Evolutionary conservation across 257 asterid genomes (phyloP), one percentile per base, ranked within the genome.

Genomic region (Solanum neorickii): DNA sequence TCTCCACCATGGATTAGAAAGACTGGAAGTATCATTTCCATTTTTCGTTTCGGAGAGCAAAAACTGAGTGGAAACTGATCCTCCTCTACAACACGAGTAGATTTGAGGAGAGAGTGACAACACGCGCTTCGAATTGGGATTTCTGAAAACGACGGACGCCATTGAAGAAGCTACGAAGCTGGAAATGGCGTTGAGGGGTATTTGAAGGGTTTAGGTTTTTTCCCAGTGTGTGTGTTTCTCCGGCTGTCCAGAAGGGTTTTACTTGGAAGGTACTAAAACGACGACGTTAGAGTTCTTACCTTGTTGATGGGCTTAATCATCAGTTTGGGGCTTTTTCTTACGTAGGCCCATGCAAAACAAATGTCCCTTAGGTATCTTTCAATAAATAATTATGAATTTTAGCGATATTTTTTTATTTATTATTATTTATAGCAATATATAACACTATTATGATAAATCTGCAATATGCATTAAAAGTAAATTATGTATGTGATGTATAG

Each of bases 1-100:
- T 95, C 99, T 97, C 98, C 96, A 94, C 94, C 94, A 93, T 1
- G 96, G 97, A 82, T 90, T 92, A 86, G 90, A 78, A 27, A 39
- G 14, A 83, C 91, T 70, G 70, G 91, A 42, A 87, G 69, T 21
- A 44, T 88, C 96, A 91, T 90, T 87, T 0, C 92, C 96, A 91
- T 90, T 87, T 0, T 87, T 47, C 86, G 93, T 89, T 29, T 94
- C 94, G 21, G 93, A 87, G 83, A 87, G 87, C 18, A 91, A 86
- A 21, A 89, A 88, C 73, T 92, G 93, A 88, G 97, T 3, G 7
- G 91, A 87, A 56, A 72, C 47, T 14, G 93, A 89, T 47, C 83
- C 83, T 76, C 16, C 85, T 80, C 92, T 89, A 73, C 87, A 89
- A 56, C 83, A 88, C 0, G 92, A 84, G 84, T 91, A 86, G 20